phyloP scores from a whole-genome alignment of 441 rosid genomes.

The Erysimum cheiri region DNA sequence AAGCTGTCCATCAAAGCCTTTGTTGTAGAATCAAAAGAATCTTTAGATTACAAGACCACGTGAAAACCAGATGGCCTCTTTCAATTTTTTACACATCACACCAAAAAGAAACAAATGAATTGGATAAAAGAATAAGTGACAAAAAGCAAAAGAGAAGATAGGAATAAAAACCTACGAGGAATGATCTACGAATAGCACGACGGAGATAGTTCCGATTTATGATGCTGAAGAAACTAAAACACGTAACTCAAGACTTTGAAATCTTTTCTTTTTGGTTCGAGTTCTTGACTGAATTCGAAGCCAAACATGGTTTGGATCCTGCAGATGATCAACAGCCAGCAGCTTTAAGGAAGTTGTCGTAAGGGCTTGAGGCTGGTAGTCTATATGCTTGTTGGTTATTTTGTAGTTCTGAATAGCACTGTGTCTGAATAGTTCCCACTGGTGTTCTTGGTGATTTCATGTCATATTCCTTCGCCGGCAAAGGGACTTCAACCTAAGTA shows the following conservation, averaged over 20 bases:
- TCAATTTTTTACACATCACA: conserved; percentile 28
- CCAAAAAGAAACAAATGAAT: conserved; percentile 38
- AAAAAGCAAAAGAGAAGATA: conserved; percentile 5
- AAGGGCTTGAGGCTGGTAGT: conserved; percentile 90
- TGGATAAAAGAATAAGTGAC: conserved; percentile 37
- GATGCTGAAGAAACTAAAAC: conserved; percentile 29
- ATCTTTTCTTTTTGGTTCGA: background rate
- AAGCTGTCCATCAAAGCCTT: conserved; percentile 17
- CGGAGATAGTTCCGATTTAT: conserved; percentile 23
- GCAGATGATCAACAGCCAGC: conserved; percentile 77
- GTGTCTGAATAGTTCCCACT: conserved; percentile 40
- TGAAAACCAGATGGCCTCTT: conserved; percentile 28
- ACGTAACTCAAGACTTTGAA: conserved; percentile 29
- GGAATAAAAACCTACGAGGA: conserved; percentile 28
- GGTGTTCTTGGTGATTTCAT: conserved; percentile 44
- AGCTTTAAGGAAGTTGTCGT: conserved; percentile 89
- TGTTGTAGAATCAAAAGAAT: conserved; percentile 24
- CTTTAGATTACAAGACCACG: conserved; percentile 29
- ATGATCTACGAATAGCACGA: conserved; percentile 28
- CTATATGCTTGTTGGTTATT: conserved; percentile 54
- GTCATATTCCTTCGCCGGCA: conserved; percentile 30
- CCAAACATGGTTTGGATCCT: conserved; percentile 15
- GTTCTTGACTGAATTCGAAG: conserved; percentile 26
- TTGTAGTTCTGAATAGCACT: conserved; percentile 64
- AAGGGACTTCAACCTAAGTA: conserved; percentile 32